Conservation (phyloP, 108 stramenopile species). For the Skeletonema costatum region DNA sequence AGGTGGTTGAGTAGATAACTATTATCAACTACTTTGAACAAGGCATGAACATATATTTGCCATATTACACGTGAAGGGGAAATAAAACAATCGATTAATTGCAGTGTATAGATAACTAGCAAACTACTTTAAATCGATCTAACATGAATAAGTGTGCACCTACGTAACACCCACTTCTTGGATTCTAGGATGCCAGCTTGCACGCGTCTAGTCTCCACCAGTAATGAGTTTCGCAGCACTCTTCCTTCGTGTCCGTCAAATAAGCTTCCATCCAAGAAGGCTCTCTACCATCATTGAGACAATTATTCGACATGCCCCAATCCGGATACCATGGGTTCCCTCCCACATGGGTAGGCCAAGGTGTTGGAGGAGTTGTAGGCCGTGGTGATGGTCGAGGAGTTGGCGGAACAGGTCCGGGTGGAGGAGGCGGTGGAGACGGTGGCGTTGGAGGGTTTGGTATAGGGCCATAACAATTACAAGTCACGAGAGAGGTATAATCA, state of each 20-base stretch:
- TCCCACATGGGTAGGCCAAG: neutral
- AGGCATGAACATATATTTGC: no score
- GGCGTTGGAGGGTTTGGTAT: neutral
- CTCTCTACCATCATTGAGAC: constrained; percentile 4
- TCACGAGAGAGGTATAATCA: neutral
- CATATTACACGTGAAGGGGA: neutral
- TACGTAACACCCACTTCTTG: no score
- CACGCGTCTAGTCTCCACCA: neutral
- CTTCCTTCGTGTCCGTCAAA: neutral
- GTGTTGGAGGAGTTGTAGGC: neutral
- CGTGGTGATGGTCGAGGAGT: neutral
- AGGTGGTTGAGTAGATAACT: no score
- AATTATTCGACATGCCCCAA: neutral
- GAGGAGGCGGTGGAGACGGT: neutral
- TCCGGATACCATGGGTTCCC: constrained; percentile 10
- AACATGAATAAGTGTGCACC: no score
- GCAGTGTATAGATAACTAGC: neutral
- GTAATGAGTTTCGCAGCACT: neutral
- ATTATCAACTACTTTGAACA: no score
- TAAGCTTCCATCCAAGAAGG: neutral
- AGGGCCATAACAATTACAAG: neutral
- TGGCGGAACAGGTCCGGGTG: neutral
- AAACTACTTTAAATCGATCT: neutral
- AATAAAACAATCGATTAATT: neutral
- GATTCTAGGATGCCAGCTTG: neutral